Evolutionary conservation across 495 filamentous ascomycete species (phyloP).

Genomic region (Daldinia childiae): DNA sequence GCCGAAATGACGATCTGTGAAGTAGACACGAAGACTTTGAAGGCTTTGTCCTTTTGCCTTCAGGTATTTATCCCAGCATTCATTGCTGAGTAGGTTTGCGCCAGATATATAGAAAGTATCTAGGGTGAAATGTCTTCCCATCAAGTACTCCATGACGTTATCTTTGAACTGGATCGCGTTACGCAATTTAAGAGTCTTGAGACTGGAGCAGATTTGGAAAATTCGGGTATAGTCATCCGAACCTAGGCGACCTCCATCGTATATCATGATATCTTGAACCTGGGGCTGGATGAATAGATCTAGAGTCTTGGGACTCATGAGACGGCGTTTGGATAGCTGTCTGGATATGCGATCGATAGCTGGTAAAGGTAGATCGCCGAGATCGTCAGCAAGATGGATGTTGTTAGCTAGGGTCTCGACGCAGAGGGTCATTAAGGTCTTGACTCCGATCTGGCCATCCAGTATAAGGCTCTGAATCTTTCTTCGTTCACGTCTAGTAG

Average conservation of each 20-base stretch:
- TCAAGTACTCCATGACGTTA: constrained; percentile 77
- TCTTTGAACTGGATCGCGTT: constrained; percentile 92
- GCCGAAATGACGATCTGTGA: constrained; percentile 71
- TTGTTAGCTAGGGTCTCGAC: constrained; percentile 86
- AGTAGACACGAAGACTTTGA: constrained; percentile 73
- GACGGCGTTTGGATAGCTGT: constrained; percentile 80
- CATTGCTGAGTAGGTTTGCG: constrained; percentile 79
- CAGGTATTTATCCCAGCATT: constrained; percentile 74
- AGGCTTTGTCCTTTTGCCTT: constrained; percentile 67
- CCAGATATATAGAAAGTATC: constrained; percentile 73
- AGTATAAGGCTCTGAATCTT: constrained; percentile 80
- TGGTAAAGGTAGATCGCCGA: constrained; percentile 76
- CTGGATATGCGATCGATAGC: constrained; percentile 79
- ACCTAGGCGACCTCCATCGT: constrained; percentile 79
- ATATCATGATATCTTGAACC: constrained; percentile 72
- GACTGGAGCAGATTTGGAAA: constrained; percentile 74
- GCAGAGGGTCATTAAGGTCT: constrained; percentile 78
- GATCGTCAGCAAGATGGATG: constrained; percentile 80
- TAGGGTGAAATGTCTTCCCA: constrained; percentile 71
- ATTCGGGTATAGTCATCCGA: constrained; percentile 81
- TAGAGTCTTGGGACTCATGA: constrained; percentile 74
- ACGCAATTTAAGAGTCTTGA: constrained; percentile 74
- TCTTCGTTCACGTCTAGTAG: constrained; percentile 62
- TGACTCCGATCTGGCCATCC: constrained; percentile 78
- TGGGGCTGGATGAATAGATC: constrained; percentile 79